Evolutionary conservation across 2,329 filamentous ascomycete species (phyloP).

Genomic region (Dryadomyces quercivorus): DNA sequence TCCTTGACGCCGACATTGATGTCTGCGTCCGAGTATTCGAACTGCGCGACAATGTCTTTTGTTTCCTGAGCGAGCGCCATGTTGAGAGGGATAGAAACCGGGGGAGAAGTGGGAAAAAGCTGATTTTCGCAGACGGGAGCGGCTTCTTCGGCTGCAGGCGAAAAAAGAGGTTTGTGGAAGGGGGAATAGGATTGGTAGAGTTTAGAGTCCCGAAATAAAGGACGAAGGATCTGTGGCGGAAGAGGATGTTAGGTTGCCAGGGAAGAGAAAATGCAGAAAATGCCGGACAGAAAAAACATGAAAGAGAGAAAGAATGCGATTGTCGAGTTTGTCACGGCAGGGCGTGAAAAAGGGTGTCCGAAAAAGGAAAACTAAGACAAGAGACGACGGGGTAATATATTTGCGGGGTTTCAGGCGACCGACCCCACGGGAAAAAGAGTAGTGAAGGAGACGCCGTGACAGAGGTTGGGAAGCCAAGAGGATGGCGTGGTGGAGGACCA

Average conservation of each 20-base stretch:
- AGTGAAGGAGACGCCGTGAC: background rate
- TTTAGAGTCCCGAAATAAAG: slow-evolving; percentile 38
- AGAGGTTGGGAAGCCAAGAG: background rate
- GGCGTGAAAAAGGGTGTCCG: too few relatives aligned
- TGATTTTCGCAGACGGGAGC: slow-evolving; percentile 41
- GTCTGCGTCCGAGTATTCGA: slow-evolving; percentile 69
- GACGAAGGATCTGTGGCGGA: slow-evolving; percentile 22
- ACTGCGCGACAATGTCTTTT: slow-evolving; percentile 68
- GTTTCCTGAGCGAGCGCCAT: slow-evolving; percentile 61
- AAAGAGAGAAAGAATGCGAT: background rate
- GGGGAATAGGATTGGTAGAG: slow-evolving; percentile 22
- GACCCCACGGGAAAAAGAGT: background rate
- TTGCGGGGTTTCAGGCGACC: background rate
- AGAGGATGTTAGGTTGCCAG: background rate
- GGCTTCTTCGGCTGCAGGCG: slow-evolving; percentile 27
- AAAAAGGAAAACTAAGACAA: slow-evolving; percentile 11
- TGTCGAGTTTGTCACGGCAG: background rate
- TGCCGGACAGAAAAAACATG: slow-evolving; percentile 6
- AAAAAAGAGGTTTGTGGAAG: slow-evolving; percentile 24
- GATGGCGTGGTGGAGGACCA: background rate
- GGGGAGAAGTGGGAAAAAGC: slow-evolving; percentile 40
- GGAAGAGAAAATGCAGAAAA: slow-evolving; percentile 1
- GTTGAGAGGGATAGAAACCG: slow-evolving; percentile 41
- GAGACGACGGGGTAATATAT: slow-evolving; percentile 6
- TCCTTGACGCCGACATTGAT: slow-evolving; percentile 72